A percentile compares a stretch with the other conserved stretches of the same genome.
phyloP scores from a whole-genome alignment of 2,329 filamentous ascomycete genomes.

The Bisporella sp. region DNA sequence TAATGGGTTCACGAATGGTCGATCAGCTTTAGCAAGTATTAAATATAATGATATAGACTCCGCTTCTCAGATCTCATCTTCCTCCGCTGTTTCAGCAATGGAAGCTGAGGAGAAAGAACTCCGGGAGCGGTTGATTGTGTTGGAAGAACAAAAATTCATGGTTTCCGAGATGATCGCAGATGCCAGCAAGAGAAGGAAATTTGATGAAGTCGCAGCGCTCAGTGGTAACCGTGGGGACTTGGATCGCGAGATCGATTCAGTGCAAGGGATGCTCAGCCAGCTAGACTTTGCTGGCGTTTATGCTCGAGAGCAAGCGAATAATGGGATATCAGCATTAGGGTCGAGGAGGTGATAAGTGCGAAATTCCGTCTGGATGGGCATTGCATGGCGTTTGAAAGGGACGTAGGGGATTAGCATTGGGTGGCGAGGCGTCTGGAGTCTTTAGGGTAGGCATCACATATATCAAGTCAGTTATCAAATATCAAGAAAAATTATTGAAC shows the following conservation, averaged over 20 bases:
- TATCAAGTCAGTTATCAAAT: too few species aligned
- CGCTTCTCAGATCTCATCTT: conserved; percentile 44
- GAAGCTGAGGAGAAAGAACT: conserved; percentile 65
- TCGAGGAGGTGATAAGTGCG: too few species aligned
- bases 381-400: too few species aligned
- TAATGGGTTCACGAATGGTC: conserved; percentile 23
- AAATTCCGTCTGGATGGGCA: too few species aligned
- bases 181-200: conserved; percentile 59
- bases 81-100: conserved; percentile 53
- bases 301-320: conserved; percentile 10
- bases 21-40: conserved; percentile 47
- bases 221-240: conserved; percentile 59
- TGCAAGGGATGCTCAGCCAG: conserved; percentile 49
- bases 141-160: conserved; percentile 69
- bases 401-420: too few species aligned
- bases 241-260: conserved; percentile 55
- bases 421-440: too few species aligned
- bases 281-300: conserved; percentile 38
- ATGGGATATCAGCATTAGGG: too few species aligned
- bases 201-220: conserved; percentile 61
- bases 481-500: too few species aligned
- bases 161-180: conserved; percentile 64
- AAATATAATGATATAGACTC: conserved; percentile 47
- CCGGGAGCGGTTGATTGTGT: conserved; percentile 57
- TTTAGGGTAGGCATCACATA: too few species aligned